Conservation (phyloP, 352 stramenopile species). For the Peronospora farinosa region DNA sequence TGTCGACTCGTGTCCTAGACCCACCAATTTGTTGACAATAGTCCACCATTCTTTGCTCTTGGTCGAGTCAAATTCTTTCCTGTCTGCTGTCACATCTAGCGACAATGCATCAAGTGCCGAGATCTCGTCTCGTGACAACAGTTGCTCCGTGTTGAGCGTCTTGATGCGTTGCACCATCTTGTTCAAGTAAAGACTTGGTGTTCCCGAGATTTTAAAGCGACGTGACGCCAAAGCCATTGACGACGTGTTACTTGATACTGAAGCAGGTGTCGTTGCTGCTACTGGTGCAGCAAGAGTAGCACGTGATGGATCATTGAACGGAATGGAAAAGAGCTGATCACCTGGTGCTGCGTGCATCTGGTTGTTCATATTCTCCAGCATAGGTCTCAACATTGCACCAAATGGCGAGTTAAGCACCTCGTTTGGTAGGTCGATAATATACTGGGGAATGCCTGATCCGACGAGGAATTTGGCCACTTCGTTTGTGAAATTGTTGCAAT, state of each 20-base stretch:
- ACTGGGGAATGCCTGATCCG: conserved; percentile 79
- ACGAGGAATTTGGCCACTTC: conserved; percentile 87
- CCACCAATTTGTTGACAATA: conserved; percentile 41
- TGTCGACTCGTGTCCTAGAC: conserved; percentile 21
- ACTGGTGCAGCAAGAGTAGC: conserved; percentile 13
- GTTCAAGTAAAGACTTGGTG: conserved; percentile 42
- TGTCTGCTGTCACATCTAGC: conserved; percentile 17
- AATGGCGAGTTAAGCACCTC: conserved; percentile 86
- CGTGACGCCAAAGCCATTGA: conserved; percentile 29
- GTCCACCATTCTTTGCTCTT: conserved; percentile 35
- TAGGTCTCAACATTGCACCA: conserved; percentile 76
- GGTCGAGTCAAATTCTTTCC: conserved; percentile 11
- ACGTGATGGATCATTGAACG: conserved; percentile 60
- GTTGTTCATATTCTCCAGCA: conserved; percentile 80
- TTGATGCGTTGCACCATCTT: conserved; percentile 41
- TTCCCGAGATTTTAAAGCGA: conserved; percentile 51
- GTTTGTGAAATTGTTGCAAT: conserved; percentile 97
- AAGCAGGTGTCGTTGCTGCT: neutral
- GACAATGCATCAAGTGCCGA: conserved; percentile 27
- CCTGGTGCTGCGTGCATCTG: conserved; percentile 52
- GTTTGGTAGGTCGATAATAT: conserved; percentile 87
- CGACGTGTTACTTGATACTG: neutral
- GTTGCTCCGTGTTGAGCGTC: conserved; percentile 22
- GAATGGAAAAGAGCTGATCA: conserved; percentile 55
- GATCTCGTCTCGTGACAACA: conserved; percentile 33